Base-by-base conservation (phyloP, 495 filamentous ascomycete species). In the Tetracladium setigerum region DNA sequence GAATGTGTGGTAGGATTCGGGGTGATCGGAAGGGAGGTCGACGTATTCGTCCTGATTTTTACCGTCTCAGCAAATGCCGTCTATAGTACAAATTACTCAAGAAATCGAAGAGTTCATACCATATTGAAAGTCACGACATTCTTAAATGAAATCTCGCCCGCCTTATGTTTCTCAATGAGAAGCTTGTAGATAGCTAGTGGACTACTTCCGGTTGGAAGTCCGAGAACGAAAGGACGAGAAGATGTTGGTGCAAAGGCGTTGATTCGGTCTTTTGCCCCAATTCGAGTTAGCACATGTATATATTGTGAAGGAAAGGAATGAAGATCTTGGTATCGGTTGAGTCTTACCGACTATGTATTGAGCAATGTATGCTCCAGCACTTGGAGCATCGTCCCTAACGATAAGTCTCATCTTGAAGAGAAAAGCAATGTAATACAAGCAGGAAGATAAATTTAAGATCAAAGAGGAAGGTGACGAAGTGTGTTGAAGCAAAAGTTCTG, bases 81-180 rank as follows among this genome's bases (percentile, higher is more conserved):
- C 38, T 14, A 41, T 34, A 11, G 27, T 36, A 18, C 24, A 17
- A 12, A 38, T 10, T 37, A 13, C 16, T 27, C 24, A 27, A 7
- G 3, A 7, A n/a, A n/a, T 3, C 22, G 7, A 27, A 7, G 22
- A 27, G 7, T 27, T 44, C 69, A 43, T 76, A 87, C 84, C 86
- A 91, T 91, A 62, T 91, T 91, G 71, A 89, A 89, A 5, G 86
- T 90, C 54, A 88, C 71, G 52, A 90, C 84, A 83, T 89, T 78
- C 52, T 79, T 79, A 59, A 89, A 90, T 0, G 84, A 88, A 52
- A 90, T 82, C 55, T 84, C 75, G 54, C 83, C 84, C 31, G 77
- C 76, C 62, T 86, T 83, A 69, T 86, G 76, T 46, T 74, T 78
- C 57, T 79, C 72, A 6, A 89, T 84, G 1, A 89, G 71, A 53